Evolutionary conservation across 2,329 filamentous ascomycete genomes (phyloP), one percentile per base, ranked within the genome.

Genomic region (Fusarium avenaceum): DNA sequence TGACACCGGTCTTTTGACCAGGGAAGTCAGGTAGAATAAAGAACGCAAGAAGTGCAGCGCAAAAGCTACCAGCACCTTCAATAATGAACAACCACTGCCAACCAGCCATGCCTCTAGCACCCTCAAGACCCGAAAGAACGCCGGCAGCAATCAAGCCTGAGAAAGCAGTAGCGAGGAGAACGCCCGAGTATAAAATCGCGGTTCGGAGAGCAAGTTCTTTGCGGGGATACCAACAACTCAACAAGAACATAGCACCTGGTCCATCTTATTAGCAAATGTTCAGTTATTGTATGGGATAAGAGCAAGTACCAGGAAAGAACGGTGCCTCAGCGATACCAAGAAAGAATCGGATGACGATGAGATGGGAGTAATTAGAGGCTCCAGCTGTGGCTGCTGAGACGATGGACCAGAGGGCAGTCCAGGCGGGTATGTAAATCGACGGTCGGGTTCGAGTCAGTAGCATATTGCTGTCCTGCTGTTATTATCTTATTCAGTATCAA

Each of bases 61-160:
- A 46, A 2, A 71, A 56, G 2, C 73, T 71, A 6, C 65, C 62
- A 17, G 60, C 39, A 3, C 65, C 79, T 40, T 81, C 75, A 6
- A 82, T 74, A 19, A 81, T 78, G 53, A 81, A 81, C 0, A 81
- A 69, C 80, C 80, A 82, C 56, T 76, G 74, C 80, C 80, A 82
- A 2, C 78, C 80, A 14, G 71, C 70, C 14, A 82, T 62, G 1
- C 79, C 78, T 19, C 64, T 56, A 3, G 49, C 56, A 0, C 63
- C 63, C 14, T 71, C 69, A 3, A 74, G 69, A 0, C 60, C 67
- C 0, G 71, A 61, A 2, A 70, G 69, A 4, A 74, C 63, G 1
- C 67, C 72, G 3, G 73, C 73, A 0, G 73, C 73, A 30, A 75
- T 72, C 1, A 75, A 64, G 3, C 73, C 72, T 0, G 73, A 69